Evolutionary conservation across 805 yeast genomes (phyloP), one percentile per base, ranked within the genome.

Genomic region (Myxozyma lipomycoides): DNA sequence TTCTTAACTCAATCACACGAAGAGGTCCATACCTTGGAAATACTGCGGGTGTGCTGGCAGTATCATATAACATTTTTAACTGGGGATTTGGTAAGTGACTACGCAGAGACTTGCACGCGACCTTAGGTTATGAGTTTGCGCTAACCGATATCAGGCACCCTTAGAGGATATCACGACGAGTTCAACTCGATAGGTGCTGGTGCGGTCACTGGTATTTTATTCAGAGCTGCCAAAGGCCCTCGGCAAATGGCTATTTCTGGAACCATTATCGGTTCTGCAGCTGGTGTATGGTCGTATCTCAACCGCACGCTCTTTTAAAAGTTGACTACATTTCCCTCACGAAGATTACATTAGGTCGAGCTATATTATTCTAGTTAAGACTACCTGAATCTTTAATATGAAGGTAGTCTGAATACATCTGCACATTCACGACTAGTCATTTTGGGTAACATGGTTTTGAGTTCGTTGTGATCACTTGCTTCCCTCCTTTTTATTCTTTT

Each of bases 1-100:
- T 93, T 40, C 78, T 93, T 63, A 93, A 93, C 75, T 86, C 87
- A 66, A 78, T 93, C 64, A 93, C 98, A 37, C 85, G 88, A 65
- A 82, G 96, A 69, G 98, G 98, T 54, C 98, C 98, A 21, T 91
- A 81, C 70, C 71, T 91, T 65, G 98, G 98, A 62, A 93, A 93
- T 74, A 82, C 84, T 46, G 95, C 96, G 15, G 98, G 97, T 73
- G 95, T 89, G 19, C 76, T 93, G 61, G 96, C 97, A 22, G 71
- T 93, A 62, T 78, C 85, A 58, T 93, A 93, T 72, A 93, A 93
- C 72, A 68, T 91, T 60, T 75, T 87, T 61, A 90, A 89, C 70
- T 80, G 93, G 25, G 67, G 83, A 9, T 43, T 55, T 37, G 55
- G 58, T 53, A 46, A 9, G 55, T 44, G 6, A 26, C n/a, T n/a